Base-by-base conservation (phyloP, 2,329 filamentous ascomycete genomes). In the Lachnellula hyalina region DNA sequence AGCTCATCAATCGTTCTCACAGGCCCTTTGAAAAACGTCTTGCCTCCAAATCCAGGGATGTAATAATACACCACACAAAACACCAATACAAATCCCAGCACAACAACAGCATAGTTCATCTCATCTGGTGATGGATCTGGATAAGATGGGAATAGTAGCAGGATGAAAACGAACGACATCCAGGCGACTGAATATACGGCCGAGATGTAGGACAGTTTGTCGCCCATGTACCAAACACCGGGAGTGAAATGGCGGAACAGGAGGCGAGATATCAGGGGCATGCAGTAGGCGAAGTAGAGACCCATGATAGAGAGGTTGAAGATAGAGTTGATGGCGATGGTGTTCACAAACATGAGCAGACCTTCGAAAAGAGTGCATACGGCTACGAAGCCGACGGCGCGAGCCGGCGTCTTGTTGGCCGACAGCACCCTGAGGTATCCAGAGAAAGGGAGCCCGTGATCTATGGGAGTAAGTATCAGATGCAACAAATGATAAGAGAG, bases 251-350 rank as follows among this genome's bases (percentile, higher is more conserved):
- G 44, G 7, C 60, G 36, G 52, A 67, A 68, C 6, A 61, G 25
- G 14, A 69, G 57, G 17, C 67, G 63, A 1, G 65, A 58, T 15
- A 69, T 52, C 4, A 69, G 60, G 2, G 67, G 67, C 67, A 69
- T 68, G 47, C 65, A 68, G 54, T 69, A 69, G 7, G 67, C 66
- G 45, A 69, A 68, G 55, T 69, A 69, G 28, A 69, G 62, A 15
- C 67, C 67, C 65, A 68, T 69, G 42, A 69, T 69, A 3, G 66
- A 65, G 17, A 69, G 55, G 59, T 71, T 66, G 62, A 70, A 68
- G 49, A 68, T 63, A 17, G 65, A 65, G 61, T 72, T 61, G 47
- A 70, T 65, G 52, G 67, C 59, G 50, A 69, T 67, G 23, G 65
- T 64, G 49, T 68, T 69, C 41, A 69, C 61, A 52, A 69, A 62